Evolutionary conservation across 2,329 filamentous ascomycete species (phyloP), one percentile per base, ranked within the genome.

Genomic region (Scolecobasidium constrictum): DNA sequence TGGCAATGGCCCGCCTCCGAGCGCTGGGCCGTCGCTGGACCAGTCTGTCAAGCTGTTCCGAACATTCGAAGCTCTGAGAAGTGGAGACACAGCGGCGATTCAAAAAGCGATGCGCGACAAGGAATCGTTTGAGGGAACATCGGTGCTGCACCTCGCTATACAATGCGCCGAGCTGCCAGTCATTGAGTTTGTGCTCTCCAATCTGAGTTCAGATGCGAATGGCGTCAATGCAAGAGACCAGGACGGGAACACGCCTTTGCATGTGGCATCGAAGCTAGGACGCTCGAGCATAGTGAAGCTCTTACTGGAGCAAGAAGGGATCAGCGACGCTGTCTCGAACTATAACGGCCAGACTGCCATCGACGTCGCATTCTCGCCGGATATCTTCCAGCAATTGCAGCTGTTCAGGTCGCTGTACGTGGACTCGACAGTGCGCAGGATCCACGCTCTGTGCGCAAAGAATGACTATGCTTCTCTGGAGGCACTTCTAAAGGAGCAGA

Each of bases 321-420:
- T 96, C 64, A 94, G 95, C 56, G 92, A 98, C 58, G 81, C 87
- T 5, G 69, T 93, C 38, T 69, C 81, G 43, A 98, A 98, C 64
- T 79, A 81, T 55, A 80, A 85, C 45, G 87, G 86, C 42, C 86
- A 88, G 55, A 75, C 87, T 3, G 81, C 92, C 4, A 75, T 96
- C 40, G 92, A 98, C 55, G 70, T 95, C 34, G 86, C 92, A 4
- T 80, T 88, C 31, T 95, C 81, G 19, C 86, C 92, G 1, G 90
- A 96, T 15, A 95, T 96, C 44, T 96, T 94, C 66, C 88, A 96
- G 63, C 81, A 90, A 55, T 72, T 98, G 41, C 92, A 98, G 62
- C 78, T 96, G 13, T 81, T 87, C 6, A 77, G 88, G 35, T 94
- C 88, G 4, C 69, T 95, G 40, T 96, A 90, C 59, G 81, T 93